phyloP scores from a whole-genome alignment of 352 stramenopile genomes.

The Pythium vanterpoolii region DNA sequence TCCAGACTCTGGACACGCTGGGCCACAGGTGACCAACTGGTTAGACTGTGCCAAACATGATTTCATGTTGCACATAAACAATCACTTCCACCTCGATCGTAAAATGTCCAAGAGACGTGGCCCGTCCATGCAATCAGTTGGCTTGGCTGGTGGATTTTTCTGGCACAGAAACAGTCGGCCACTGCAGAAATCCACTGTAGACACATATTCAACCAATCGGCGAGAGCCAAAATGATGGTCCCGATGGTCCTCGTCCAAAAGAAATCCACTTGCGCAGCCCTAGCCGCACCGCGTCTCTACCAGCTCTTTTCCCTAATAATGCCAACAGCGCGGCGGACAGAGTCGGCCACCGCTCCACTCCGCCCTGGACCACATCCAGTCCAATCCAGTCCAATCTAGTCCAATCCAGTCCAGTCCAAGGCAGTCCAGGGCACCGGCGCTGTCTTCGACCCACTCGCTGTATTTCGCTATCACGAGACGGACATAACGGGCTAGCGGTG shows the following conservation, averaged over 20 bases:
- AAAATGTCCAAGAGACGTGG: neutral
- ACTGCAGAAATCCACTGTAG: constrained; percentile 21
- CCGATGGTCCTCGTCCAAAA: constrained; percentile 3
- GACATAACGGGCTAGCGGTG: neutral
- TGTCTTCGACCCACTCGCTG: too few species aligned
- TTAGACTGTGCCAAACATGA: neutral
- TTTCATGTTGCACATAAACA: neutral
- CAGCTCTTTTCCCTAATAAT: constrained; percentile 12
- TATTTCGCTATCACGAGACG: neutral
- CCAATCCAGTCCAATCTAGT: too few species aligned
- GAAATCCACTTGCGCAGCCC: constrained; percentile 22
- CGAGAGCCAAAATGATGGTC: neutral
- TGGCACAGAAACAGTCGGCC: constrained; percentile 20
- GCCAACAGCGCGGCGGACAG: constrained; percentile 12
- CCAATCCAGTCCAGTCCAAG: too few species aligned
- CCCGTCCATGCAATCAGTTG: constrained; percentile 13
- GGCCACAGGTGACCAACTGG: too few species aligned
- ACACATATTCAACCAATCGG: constrained; percentile 14
- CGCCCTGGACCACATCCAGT: too few species aligned
- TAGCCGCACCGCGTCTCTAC: constrained; percentile 11
- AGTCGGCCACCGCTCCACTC: neutral
- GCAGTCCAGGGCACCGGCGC: neutral
- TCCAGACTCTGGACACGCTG: too few species aligned
- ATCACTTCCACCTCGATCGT: too few species aligned
- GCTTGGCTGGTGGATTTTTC: constrained; percentile 22